Evolutionary conservation across 495 filamentous ascomycete genomes (phyloP).

Genomic region (Aspergillus coremiiformis): DNA sequence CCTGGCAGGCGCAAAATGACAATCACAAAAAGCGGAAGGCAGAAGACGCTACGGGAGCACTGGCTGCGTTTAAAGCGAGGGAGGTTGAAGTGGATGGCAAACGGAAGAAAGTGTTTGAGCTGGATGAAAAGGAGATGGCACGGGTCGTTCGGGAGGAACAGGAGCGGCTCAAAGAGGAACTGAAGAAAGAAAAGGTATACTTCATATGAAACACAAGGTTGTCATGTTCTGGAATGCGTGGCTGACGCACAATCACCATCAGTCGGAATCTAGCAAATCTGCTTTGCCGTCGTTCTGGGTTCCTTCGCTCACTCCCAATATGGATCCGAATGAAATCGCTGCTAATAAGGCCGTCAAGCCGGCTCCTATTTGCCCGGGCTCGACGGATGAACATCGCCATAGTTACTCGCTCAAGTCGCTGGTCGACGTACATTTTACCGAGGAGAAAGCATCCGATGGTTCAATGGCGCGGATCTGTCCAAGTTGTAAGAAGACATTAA

Average conservation of each 20-base stretch:
- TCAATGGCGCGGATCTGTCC: constrained; percentile 66
- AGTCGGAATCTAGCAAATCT: constrained; percentile 51
- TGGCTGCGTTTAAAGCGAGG: constrained; percentile 43
- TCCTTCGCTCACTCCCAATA: constrained; percentile 69
- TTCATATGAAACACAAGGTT: background rate
- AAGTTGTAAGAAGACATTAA: constrained; percentile 76
- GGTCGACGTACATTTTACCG: constrained; percentile 71
- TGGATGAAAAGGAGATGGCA: constrained; percentile 73
- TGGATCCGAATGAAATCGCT: constrained; percentile 41
- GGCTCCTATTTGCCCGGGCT: constrained; percentile 73
- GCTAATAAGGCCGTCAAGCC: constrained; percentile 57
- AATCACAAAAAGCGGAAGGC: constrained; percentile 23
- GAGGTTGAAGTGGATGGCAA: constrained; percentile 57
- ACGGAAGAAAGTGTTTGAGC: constrained; percentile 54
- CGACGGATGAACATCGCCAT: constrained; percentile 61
- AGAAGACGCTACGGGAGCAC: constrained; percentile 19
- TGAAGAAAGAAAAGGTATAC: constrained; percentile 68
- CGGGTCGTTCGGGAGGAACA: constrained; percentile 63
- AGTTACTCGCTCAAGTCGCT: constrained; percentile 75
- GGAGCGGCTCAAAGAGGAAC: constrained; percentile 55
- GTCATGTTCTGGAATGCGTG: background rate
- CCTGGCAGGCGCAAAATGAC: constrained; percentile 7
- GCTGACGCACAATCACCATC: background rate
- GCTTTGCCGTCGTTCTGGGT: constrained; percentile 94
- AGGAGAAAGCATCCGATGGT: constrained; percentile 51